Percentiles rank a stretch among this genome's conserved stretches.
Evolutionary conservation across 164 flowering plant species (phyloP).

Genomic region (Stephania japonica): DNA sequence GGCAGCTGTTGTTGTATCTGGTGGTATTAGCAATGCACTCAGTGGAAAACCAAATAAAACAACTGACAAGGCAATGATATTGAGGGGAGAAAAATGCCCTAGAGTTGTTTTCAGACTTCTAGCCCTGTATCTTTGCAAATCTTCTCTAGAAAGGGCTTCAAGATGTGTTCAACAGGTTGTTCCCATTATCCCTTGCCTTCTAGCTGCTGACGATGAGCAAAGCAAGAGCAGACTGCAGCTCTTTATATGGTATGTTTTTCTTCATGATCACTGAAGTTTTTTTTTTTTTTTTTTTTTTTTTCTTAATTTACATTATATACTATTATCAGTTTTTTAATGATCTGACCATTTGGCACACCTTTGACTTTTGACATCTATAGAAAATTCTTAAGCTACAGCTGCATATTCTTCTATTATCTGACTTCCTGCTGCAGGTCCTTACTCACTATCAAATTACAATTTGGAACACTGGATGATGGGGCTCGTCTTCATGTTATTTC

Average conservation of each 20-base stretch:
- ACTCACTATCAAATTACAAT: conserved; percentile 66
- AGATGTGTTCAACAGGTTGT: conserved; percentile 76
- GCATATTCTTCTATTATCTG: conserved; percentile 5
- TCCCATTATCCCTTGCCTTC: conserved; percentile 69
- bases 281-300: neutral
- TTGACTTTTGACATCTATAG: neutral
- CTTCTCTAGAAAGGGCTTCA: conserved; percentile 77
- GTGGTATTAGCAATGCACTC: conserved; percentile 87
- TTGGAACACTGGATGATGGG: conserved; percentile 79
- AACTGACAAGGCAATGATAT: conserved; percentile 87
- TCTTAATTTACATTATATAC: neutral
- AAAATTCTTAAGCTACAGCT: neutral
- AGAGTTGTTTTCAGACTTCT: conserved; percentile 74
- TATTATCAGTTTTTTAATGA: neutral
- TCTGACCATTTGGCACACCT: neutral
- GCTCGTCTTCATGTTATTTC: conserved; percentile 90
- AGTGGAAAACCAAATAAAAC: conserved; percentile 71
- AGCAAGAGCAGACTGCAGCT: conserved; percentile 86
- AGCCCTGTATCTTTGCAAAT: conserved; percentile 65
- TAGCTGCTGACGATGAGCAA: conserved; percentile 86
- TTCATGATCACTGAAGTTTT: neutral
- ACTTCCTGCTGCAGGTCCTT: conserved; percentile 51
- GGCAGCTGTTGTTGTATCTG: conserved; percentile 99
- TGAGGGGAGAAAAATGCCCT: conserved; percentile 90
- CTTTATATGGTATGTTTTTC: conserved; percentile 63